Base-by-base conservation (phyloP, 305 asterid species). In the Fraxinus platypoda region DNA sequence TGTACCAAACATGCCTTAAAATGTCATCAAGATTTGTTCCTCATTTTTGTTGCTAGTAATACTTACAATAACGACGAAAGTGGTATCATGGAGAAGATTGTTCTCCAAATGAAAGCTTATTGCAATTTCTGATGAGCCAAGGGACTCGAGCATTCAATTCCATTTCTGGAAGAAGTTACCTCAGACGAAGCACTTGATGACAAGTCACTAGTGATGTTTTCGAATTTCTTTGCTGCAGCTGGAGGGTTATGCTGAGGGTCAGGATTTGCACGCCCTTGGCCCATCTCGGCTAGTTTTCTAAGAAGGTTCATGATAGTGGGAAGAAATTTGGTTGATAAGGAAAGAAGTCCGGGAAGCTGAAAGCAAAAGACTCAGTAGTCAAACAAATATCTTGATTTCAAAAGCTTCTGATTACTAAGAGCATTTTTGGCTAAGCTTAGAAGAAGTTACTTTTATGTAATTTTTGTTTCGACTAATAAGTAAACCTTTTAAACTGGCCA, bases 241-340 rank as follows among this genome's bases (percentile, higher is more conserved):
- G 91, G 66, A 59, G 86, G 87, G 49, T 85, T 86, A 49, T 76
- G 85, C 76, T 80, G 90, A 5, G 83, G 81, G 49, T 75, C 78
- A 5, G 83, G 76, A 75, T 75, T 84, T 8, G 79, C 80, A 7
- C 80, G 89, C 66, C 85, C 86, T 83, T 92, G 97, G 68, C 98
- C 98, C 83, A 90, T 97, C 87, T 97, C 98, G 0, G 99, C 99
- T 81, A 97, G 92, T 82, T 87, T 92, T 68, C 84, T 90, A 9
- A 97, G 94, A 81, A 97, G 94, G 85, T 94, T 95, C 97, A 90
- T 97, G 80, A 97, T 84, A 1, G 98, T 95, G 4, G 99, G 99
- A 82, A 97, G 94, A 87, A 97, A 88, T 88, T 93, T 97, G 76
- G 97, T 92, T 57, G 99, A 97, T 79, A 97, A 37, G 1, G 98